Base-by-base conservation (phyloP, 2,329 filamentous ascomycete species). In the Macrophomina phaseolina region DNA sequence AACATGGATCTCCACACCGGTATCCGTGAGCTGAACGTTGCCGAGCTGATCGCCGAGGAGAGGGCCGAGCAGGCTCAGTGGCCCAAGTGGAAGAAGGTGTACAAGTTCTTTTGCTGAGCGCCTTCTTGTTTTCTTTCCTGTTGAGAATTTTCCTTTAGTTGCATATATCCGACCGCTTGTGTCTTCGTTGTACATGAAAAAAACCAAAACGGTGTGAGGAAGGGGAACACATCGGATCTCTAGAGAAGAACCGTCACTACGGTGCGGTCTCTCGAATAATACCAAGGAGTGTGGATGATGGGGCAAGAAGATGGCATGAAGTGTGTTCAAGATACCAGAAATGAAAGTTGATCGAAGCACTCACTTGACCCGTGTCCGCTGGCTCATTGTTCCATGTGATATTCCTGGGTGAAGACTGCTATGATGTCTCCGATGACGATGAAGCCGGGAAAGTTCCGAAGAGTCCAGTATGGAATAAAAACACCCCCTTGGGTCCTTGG, bases 1-100 rank as follows among this genome's bases (percentile, higher is more conserved):
- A 90, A 96, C 69, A 96, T 97, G 89, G 94, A 97, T 78, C 81
- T 97, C 69, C 87, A 90, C 68, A 97, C 93, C 0, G 94, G 94
- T 2, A 88, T 93, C 34, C 85, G 94, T 32, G 93, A 97, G 74
- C 86, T 97, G 67, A 94, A 97, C 76, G 81, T 97, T 52, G 87
- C 89, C 34, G 87, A 91, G 68, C 80, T 98, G 60, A 83, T 96
- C 60, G 89, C 89, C 49, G 91, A 97, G 77, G 94, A 97, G 82
- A 81, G 84, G 46, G 90, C 91, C 63, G 93, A 97, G 81, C 83
- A 84, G 73, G 86, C 84, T 38, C 71, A 72, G 14, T 84, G 82
- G 82, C 82, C 82, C 11, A 73, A 51, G 66, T 84, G 82, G 82
- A 84, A 82, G 76, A 81, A 78, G 68, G 72, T 78, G 4, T 84